Evolutionary conservation across 1,284 basidiomycete species (phyloP), one percentile per base, ranked within the genome.

Genomic region (Somion occarium): DNA sequence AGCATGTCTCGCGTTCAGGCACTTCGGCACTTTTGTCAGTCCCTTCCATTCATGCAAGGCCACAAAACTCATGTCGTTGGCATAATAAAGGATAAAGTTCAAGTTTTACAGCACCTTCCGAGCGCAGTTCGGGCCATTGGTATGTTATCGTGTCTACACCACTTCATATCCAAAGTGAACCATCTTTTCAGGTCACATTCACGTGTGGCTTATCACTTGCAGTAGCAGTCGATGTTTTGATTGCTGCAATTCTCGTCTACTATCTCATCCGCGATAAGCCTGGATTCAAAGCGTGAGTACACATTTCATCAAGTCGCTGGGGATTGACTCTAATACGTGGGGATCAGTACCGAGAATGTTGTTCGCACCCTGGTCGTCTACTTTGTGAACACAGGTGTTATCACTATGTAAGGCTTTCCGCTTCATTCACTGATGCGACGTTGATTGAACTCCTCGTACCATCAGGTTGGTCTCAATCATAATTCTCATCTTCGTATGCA

Each of bases 381-480:
- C 18, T 19, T 37, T 20, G 46, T 48, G 13, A 48, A 48, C 39
- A 48, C 30, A 13, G 46, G 46, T 5, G 5, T 39, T 37, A 37
- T 48, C 22, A 48, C 46, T 2, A 48, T 48, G 46, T 48, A 13
- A n/a, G n/a, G n/a, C n/a, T n/a, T n/a, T n/a, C n/a, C n/a, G n/a
- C n/a, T n/a, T n/a, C n/a, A n/a, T n/a, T n/a, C n/a, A n/a, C n/a
- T n/a, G n/a, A n/a, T n/a, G n/a, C n/a, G n/a, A n/a, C n/a, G n/a
- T n/a, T n/a, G n/a, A n/a, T n/a, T n/a, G n/a, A n/a, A n/a, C n/a
- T n/a, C n/a, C n/a, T n/a, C n/a, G n/a, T n/a, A n/a, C n/a, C n/a
- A n/a, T n/a, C n/a, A n/a, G n/a, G n/a, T n/a, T n/a, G n/a, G n/a
- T n/a, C n/a, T n/a, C n/a, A n/a, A n/a, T n/a, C n/a, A n/a, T n/a